Evolutionary conservation across 2,329 filamentous ascomycete species (phyloP), one percentile per base, ranked within the genome.

Genomic region (Alternaria hordeiaustralica): DNA sequence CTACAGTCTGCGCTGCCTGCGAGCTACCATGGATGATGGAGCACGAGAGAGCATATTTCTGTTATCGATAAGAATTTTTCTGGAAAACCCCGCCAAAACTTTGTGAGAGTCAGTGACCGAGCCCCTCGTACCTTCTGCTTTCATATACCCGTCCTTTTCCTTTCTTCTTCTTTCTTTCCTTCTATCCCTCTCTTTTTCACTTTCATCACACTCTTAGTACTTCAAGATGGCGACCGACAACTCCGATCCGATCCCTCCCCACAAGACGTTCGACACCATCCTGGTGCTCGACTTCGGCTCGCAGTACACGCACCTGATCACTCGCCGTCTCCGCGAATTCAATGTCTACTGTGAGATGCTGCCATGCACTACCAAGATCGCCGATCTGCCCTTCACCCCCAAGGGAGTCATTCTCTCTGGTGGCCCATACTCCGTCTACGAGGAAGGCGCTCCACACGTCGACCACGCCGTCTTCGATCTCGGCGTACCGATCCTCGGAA

Each of bases 311-410:
- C 91, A 94, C 79, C 84, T 94, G 43, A 93, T 94, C 75, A 89
- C 89, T 10, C 86, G 92, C 58, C 88, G 92, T 33, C 86, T 96
- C 26, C 87, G 93, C 71, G 88, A 91, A 72, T 87, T 96, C 81
- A 91, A 90, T 83, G 87, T 96, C 79, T 97, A 92, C 84, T 89
- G 89, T 65, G 94, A 97, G 83, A 91, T 97, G 90, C 88, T 96
- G 46, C 92, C 92, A 21, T 97, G 94, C 82, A 96, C 91, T 49
- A 89, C 91, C 74, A 95, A 95, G 84, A 81, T 96, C 21, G 83
- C 87, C 7, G 92, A 96, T 60, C 86, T 97, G 33, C 78, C 85
- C 50, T 97, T 87, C 85, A 93, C 89, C 77, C 95, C 95, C 20
- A 92, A 91, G 77, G 95, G 94, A 71, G 89, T 98, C 68, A 91